Conservation (phyloP, 805 yeast genomes). For the Lachancea sp. region DNA sequence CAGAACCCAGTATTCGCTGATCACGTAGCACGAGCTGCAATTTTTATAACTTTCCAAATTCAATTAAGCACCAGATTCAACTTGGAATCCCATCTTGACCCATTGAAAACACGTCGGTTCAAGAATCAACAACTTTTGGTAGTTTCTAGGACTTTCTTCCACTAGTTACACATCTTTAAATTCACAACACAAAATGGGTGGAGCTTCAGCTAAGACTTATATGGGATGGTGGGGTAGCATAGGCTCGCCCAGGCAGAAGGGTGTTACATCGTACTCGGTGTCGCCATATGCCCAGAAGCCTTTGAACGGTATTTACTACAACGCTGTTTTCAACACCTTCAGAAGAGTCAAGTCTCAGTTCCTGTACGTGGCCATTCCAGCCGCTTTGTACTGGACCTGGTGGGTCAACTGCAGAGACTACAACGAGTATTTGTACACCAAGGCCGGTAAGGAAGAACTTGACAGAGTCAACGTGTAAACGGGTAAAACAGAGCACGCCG, state of each 20-base stretch:
- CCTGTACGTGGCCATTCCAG: conserved; percentile 72
- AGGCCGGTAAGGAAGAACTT: conserved; percentile 95
- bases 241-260: conserved; percentile 83
- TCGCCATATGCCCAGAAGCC: conserved; percentile 94
- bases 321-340: conserved; percentile 84
- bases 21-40: not conserved
- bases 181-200: conserved; percentile 44
- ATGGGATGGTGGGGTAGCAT: conserved; percentile 98
- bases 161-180: not conserved
- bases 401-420: conserved; percentile 86
- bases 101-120: not conserved
- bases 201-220: conserved; percentile 66
- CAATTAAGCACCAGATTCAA: not conserved
- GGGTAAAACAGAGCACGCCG: no score
- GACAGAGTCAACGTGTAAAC: conserved; percentile 47
- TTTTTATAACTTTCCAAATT: no score
- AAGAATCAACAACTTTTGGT: not conserved
- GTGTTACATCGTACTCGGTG: conserved; percentile 80
- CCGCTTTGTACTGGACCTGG: conserved; percentile 71
- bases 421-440: conserved; percentile 91
- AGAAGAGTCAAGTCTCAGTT: conserved; percentile 90
- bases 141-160: no score
- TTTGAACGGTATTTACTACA: conserved; percentile 76
- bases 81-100: not conserved
- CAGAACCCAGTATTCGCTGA: conserved; percentile 3